Evolutionary conservation across 2,329 filamentous ascomycete genomes (phyloP), one percentile per base, ranked within the genome.

Genomic region (Talaromyces marneffei): DNA sequence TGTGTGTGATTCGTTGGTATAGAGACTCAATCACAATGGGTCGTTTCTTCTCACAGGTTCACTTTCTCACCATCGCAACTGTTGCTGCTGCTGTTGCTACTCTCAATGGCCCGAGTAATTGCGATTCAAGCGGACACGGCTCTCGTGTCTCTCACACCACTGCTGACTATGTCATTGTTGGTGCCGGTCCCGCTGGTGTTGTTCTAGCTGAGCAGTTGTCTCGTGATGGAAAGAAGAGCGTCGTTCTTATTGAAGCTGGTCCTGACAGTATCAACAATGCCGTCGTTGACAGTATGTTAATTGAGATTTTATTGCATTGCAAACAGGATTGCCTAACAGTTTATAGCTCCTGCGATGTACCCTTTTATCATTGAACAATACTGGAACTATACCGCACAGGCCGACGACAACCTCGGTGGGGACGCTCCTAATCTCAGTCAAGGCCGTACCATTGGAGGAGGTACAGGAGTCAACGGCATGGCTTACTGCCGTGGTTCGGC

Each of bases 381-480:
- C 20, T 44, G 40, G 40, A 44, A 44, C 4, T 44, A 44, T 20
- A 44, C 40, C 18, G 40, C 40, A 25, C 40, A 44, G 40, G 18
- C 40, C 18, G 40, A 44, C 6, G 20, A 44, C 18, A 44, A 44
- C 20, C 18, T 44, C 4, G 20, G 20, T 7, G 40, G 40, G 23
- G 9, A 14, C 12, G 9, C 40, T 6, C 40, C 10, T 23, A 4
- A 18, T 23, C 20, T 67, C 39, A 60, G 61, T 2, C 67, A 67
- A 6, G 67, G 67, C 9, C 63, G 58, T 4, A 65, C 63, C 9
- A 44, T 68, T 23, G 67, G 67, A 29, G 66, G 66, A 12, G 67
- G 65, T 5, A 63, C 59, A 20, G 63, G 65, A 4, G 67, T 69
- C 44, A 69, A 69, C 42, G 67, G 66, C 14, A 62, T 66, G 4